Evolutionary conservation across 1,139 yeast species (phyloP).

Genomic region (Magnusiomyces suaveolens): DNA sequence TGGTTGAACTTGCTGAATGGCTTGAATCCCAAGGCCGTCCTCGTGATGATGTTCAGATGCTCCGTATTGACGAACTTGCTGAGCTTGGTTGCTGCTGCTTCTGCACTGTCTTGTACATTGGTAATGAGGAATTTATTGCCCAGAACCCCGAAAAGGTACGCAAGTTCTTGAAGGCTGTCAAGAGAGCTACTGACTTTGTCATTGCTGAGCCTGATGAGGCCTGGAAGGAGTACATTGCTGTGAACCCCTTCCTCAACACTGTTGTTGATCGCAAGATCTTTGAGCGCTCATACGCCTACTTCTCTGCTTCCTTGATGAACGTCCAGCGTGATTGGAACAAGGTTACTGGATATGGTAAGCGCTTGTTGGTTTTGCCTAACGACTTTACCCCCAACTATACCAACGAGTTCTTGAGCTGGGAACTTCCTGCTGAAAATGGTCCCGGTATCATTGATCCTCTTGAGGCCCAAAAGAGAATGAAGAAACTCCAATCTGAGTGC

Average conservation of each 20-base stretch:
- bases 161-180: constrained; percentile 41
- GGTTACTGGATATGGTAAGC: constrained; percentile 47
- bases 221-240: constrained; percentile 40
- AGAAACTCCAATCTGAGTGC: constrained; percentile 40
- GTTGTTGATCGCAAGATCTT: constrained; percentile 40
- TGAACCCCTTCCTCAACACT: constrained; percentile 42
- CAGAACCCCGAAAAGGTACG: constrained; percentile 42
- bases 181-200: constrained; percentile 43
- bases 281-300: constrained; percentile 48
- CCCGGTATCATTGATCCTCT: constrained; percentile 33
- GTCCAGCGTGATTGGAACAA: constrained; percentile 51
- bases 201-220: constrained; percentile 39
- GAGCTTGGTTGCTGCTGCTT: constrained; percentile 53
- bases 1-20: constrained; percentile 48
- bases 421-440: constrained; percentile 39
- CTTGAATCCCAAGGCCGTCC: constrained; percentile 40
- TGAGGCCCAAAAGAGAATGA: constrained; percentile 41
- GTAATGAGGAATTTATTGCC: constrained; percentile 44
- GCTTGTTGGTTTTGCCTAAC: constrained; percentile 43
- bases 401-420: constrained; percentile 44
- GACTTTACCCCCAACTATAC: constrained; percentile 44
- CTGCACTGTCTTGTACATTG: constrained; percentile 48
- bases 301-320: constrained; percentile 44
- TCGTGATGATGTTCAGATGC: constrained; percentile 43
- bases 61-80: constrained; percentile 48